These are phyloP conservation scores for Phytophthora pseudosyringae DNA, from an alignment of 352 stramenopile genomes.

Conservation along the genomic window DNA sequence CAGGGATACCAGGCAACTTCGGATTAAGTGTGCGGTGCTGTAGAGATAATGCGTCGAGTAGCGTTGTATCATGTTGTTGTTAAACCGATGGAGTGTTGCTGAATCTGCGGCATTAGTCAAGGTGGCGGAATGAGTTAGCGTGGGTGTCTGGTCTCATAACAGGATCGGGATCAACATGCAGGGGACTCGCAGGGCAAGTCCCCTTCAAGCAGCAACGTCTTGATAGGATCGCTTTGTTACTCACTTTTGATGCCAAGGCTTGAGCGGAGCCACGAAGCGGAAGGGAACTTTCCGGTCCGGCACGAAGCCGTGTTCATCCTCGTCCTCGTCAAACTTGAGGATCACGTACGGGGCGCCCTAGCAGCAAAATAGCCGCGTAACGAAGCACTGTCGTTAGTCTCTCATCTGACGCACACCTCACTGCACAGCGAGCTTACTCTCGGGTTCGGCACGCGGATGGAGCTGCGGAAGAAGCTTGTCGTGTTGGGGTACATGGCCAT, in stretches of 20 bases:
- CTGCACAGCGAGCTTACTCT: conserved; percentile 39
- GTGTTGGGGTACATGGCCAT: conserved; percentile 99
- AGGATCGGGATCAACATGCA: background rate
- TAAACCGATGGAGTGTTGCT: conserved; percentile 40
- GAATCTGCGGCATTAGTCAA: conserved; percentile 8
- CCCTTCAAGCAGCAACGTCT: background rate
- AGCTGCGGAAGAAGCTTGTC: conserved; percentile 96
- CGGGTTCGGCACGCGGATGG: conserved; percentile 92
- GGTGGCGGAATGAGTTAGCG: conserved; percentile 18
- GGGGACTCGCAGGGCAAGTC: background rate
- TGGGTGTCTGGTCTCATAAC: background rate
- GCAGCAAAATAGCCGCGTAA: conserved; percentile 5
- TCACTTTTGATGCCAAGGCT: conserved; percentile 60
- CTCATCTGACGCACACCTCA: background rate
- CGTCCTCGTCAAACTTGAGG: conserved; percentile 98
- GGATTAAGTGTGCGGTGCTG: too few species aligned
- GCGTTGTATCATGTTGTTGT: conserved; percentile 1
- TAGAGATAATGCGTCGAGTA: background rate
- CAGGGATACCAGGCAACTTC: too few species aligned
- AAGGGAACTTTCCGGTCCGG: conserved; percentile 94
- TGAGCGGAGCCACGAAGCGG: conserved; percentile 93
- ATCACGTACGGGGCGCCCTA: conserved; percentile 92
- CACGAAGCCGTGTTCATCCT: conserved; percentile 91
- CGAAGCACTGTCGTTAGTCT: conserved; percentile 12
- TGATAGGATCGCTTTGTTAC: conserved; percentile 3